Percentiles rank a stretch among this genome's conserved stretches.
These are phyloP conservation scores for Claviceps humidiphila DNA, from an alignment of 2,329 filamentous ascomycete genomes.

Conservation along the genomic window DNA sequence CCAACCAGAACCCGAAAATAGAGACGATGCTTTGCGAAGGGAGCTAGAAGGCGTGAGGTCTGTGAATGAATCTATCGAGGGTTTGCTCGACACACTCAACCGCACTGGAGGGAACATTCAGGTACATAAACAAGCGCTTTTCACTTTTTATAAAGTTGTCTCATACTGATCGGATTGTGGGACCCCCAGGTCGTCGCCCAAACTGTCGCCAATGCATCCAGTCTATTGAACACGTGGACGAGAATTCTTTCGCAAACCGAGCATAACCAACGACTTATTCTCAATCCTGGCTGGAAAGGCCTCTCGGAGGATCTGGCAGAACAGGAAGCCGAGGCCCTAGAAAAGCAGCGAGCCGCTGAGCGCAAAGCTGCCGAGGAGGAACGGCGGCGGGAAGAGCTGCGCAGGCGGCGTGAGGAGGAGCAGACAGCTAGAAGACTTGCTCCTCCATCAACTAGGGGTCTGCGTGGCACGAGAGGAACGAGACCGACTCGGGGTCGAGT, in stretches of 20 bases:
- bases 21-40: constrained; percentile 59
- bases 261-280: constrained; percentile 84
- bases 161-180: constrained; percentile 17
- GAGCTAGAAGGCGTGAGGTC: constrained; percentile 75
- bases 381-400: constrained; percentile 56
- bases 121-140: constrained; percentile 25
- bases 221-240: constrained; percentile 88
- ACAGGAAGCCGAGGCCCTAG: constrained; percentile 64
- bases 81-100: constrained; percentile 57
- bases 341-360: constrained; percentile 65
- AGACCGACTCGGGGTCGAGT: constrained; percentile 16
- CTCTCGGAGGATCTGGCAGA: constrained; percentile 77
- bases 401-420: constrained; percentile 50
- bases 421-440: constrained; percentile 27
- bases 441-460: constrained; percentile 15
- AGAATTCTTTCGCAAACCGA: constrained; percentile 93
- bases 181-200: constrained; percentile 54
- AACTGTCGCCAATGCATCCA: constrained; percentile 78
- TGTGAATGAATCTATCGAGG: constrained; percentile 80
- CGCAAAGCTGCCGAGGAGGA: constrained; percentile 67
- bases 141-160: not conserved
- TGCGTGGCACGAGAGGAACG: constrained; percentile 18
- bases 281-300: constrained; percentile 82
- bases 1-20: constrained; percentile 38
- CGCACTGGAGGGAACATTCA: constrained; percentile 67